phyloP scores from a whole-genome alignment of 108 stramenopile species.

The Pseudonitzschia multistriata region DNA sequence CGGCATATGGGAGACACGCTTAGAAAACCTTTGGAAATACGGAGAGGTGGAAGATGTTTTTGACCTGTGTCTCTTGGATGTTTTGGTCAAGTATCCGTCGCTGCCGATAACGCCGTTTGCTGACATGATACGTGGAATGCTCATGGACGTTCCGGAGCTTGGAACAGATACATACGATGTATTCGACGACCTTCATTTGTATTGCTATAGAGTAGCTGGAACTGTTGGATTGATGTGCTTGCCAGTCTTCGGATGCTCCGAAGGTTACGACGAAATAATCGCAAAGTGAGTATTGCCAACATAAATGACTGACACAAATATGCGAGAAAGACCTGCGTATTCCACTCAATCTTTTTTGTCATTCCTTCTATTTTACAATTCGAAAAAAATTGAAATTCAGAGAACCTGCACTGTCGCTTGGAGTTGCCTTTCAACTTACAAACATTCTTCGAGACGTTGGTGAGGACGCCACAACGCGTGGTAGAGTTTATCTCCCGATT shows the following conservation, averaged over 20 bases:
- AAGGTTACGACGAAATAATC: conserved; percentile 73
- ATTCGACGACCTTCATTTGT: conserved; percentile 93
- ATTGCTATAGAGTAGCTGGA: conserved; percentile 97
- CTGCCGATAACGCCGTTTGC: conserved; percentile 87
- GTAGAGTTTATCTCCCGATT: conserved; percentile 91
- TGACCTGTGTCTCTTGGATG: conserved; percentile 89
- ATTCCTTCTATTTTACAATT: conserved; percentile 1
- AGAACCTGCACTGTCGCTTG: conserved; percentile 92
- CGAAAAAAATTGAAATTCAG: conserved; percentile 30
- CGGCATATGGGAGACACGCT: conserved; percentile 78
- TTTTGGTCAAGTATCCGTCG: conserved; percentile 81
- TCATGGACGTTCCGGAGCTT: conserved; percentile 94
- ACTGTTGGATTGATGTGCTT: conserved; percentile 97
- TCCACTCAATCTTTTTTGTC: conserved; percentile 4
- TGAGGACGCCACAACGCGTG: conserved; percentile 90
- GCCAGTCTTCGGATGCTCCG: conserved; percentile 89
- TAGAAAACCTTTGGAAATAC: conserved; percentile 75
- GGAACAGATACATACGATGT: conserved; percentile 91
- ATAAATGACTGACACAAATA: not conserved
- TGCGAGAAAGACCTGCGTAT: not conserved
- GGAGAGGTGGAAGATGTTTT: conserved; percentile 90
- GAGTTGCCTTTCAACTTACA: conserved; percentile 98
- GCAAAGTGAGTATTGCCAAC: conserved; percentile 61
- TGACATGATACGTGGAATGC: conserved; percentile 97
- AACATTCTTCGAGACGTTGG: conserved; percentile 98